Evolutionary conservation across 2,329 filamentous ascomycete genomes (phyloP).

Genomic region (Botrytis fabae): DNA sequence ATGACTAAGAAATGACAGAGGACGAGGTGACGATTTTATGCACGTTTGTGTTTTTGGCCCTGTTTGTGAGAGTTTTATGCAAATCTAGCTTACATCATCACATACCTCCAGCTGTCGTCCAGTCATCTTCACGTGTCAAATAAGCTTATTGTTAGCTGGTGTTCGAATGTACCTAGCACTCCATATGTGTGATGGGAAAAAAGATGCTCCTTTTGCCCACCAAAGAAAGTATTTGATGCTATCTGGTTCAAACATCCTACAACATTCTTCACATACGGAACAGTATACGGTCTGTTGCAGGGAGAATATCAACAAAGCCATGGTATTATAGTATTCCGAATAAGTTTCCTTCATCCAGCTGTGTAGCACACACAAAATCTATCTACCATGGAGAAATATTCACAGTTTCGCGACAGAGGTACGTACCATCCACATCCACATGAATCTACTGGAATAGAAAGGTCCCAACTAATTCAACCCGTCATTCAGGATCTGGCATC

Average conservation of each 20-base stretch:
- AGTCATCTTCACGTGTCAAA: constrained; percentile 11
- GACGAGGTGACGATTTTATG: not conserved
- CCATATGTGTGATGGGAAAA: not conserved
- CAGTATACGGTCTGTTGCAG: not conserved
- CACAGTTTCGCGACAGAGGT: constrained; percentile 74
- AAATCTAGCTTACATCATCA: not conserved
- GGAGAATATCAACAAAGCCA: constrained; percentile 4
- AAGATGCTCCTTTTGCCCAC: not conserved
- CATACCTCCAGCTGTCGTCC: not conserved
- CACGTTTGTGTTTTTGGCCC: not conserved
- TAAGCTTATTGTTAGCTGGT: not conserved
- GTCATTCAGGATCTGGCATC: constrained; percentile 77
- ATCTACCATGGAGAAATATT: constrained; percentile 68
- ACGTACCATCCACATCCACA: constrained; percentile 27
- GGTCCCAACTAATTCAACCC: constrained; percentile 32
- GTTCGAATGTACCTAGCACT: not conserved
- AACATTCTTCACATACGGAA: not conserved
- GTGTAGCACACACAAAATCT: not conserved
- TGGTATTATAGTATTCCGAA: constrained; percentile 18
- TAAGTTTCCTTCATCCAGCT: not conserved
- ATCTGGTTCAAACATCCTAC: not conserved
- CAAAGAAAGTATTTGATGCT: not conserved
- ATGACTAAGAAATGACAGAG: constrained; percentile 12
- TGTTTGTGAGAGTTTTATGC: not conserved
- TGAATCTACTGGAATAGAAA: not conserved